Percentiles rank a stretch among this genome's conserved stretches.
Evolutionary conservation across 2,329 filamentous ascomycete genomes (phyloP).

Genomic region (Fusarium redolens): DNA sequence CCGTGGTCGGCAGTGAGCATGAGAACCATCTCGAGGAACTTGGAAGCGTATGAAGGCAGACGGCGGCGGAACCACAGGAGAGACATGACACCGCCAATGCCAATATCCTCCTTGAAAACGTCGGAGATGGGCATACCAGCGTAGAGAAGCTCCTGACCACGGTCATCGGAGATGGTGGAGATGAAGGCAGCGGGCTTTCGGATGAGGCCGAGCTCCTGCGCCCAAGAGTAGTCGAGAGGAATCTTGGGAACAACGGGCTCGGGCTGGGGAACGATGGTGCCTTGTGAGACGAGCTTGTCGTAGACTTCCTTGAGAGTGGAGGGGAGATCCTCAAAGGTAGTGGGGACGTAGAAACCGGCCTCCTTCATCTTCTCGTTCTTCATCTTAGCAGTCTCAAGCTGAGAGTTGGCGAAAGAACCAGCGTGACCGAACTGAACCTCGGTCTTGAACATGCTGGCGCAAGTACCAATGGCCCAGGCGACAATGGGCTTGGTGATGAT

Average conservation of each 20-base stretch:
- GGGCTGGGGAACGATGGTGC: conserved; percentile 84
- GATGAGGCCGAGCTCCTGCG: conserved; percentile 98
- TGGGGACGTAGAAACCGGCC: conserved; percentile 92
- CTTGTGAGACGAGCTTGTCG: conserved; percentile 85
- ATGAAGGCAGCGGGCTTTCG: conserved; percentile 99
- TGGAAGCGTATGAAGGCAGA: conserved; percentile 94
- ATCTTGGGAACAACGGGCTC: conserved; percentile 98
- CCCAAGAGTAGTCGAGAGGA: conserved; percentile 99
- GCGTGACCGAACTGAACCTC: conserved; percentile 99
- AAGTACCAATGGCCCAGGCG: conserved; percentile 99
- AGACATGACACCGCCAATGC: conserved; percentile 99
- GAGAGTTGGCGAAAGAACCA: conserved; percentile 98
- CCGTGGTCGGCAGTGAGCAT: conserved; percentile 99
- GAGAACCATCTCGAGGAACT: conserved; percentile 99
- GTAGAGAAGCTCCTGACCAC: conserved; percentile 98
- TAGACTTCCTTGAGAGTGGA: conserved; percentile 81
- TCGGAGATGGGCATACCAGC: conserved; percentile 99
- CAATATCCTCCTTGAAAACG: conserved; percentile 98
- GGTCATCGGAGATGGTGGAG: conserved; percentile 99
- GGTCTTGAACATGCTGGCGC: conserved; percentile 99
- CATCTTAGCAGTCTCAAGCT: conserved; percentile 93
- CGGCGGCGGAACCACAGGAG: conserved; percentile 99
- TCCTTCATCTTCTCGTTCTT: conserved; percentile 99
- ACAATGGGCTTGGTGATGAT: conserved; percentile 98
- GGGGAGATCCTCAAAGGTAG: conserved; percentile 97